phyloP scores from a whole-genome alignment of 257 asterid species.

The Hygrophila difformis region DNA sequence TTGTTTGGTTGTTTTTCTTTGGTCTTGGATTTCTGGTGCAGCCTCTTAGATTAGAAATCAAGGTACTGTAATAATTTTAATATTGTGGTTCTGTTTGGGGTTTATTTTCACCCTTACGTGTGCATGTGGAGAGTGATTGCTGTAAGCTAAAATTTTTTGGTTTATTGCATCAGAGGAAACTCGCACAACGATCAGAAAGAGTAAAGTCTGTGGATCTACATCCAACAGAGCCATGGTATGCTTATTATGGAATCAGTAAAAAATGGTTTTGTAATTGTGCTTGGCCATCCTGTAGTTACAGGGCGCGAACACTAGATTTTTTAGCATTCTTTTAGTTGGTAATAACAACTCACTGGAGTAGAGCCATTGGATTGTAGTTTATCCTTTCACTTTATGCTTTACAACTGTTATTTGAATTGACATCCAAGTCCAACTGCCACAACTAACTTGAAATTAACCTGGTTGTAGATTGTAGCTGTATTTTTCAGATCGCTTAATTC shows the following conservation, averaged over 20 bases:
- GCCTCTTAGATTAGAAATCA: conserved; percentile 57
- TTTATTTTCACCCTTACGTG: conserved; percentile 2
- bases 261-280: conserved; percentile 3
- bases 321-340: not conserved
- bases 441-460: no score
- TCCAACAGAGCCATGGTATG: conserved; percentile 74
- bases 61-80: conserved; percentile 24
- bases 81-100: conserved; percentile 8
- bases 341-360: not conserved
- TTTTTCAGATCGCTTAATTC: conserved; percentile 5
- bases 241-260: conserved; percentile 1
- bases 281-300: conserved; percentile 4
- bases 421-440: no score
- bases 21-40: conserved; percentile 23
- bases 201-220: conserved; percentile 74
- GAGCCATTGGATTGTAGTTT: not conserved
- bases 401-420: no score
- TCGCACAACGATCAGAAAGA: conserved; percentile 68
- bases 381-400: not conserved
- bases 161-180: conserved; percentile 42
- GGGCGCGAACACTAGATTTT: no score
- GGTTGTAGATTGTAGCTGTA: no score
- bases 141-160: conserved; percentile 17
- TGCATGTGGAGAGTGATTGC: not conserved
- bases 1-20: conserved; percentile 9